These are phyloP conservation scores for Paxillus ammoniavirescens DNA, from an alignment of 768 basidiomycete genomes.

Conservation along the genomic window DNA sequence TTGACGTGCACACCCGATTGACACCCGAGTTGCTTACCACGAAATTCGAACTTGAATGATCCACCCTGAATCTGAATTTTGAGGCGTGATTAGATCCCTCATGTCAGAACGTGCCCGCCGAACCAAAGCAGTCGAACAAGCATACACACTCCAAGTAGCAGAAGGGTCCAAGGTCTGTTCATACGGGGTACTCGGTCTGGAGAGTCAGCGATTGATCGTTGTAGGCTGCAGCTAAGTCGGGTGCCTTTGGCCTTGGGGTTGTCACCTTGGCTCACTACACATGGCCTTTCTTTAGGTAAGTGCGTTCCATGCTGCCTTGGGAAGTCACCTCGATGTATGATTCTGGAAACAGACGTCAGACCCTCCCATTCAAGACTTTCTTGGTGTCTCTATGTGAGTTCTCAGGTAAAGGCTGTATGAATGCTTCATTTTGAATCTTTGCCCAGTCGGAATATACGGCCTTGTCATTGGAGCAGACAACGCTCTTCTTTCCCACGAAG, in stretches of 20 bases:
- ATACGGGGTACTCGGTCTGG: not conserved
- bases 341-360: slow-evolving; percentile 58
- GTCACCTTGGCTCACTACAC: slow-evolving; percentile 61
- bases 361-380: slow-evolving; percentile 79
- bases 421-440: not conserved
- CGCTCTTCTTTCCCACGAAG: slow-evolving; percentile 72
- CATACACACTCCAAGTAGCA: slow-evolving; percentile 56
- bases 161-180: slow-evolving; percentile 55
- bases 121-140: slow-evolving; percentile 54
- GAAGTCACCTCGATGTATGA: not conserved
- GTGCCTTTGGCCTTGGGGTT: slow-evolving; percentile 56
- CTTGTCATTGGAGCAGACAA: slow-evolving; percentile 75
- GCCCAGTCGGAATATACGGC: slow-evolving; percentile 59
- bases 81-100: not conserved
- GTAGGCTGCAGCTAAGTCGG: slow-evolving; percentile 54
- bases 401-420: not conserved
- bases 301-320: not conserved
- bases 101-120: slow-evolving; percentile 40
- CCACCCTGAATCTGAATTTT: too few species aligned
- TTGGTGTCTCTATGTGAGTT: slow-evolving; percentile 67
- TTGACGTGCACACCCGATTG: not conserved
- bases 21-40: not conserved
- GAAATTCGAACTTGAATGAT: not conserved
- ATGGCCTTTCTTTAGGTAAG: slow-evolving; percentile 75
- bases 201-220: not conserved